phyloP scores from a whole-genome alignment of 257 asterid species.

The Gentiana macrophylla region DNA sequence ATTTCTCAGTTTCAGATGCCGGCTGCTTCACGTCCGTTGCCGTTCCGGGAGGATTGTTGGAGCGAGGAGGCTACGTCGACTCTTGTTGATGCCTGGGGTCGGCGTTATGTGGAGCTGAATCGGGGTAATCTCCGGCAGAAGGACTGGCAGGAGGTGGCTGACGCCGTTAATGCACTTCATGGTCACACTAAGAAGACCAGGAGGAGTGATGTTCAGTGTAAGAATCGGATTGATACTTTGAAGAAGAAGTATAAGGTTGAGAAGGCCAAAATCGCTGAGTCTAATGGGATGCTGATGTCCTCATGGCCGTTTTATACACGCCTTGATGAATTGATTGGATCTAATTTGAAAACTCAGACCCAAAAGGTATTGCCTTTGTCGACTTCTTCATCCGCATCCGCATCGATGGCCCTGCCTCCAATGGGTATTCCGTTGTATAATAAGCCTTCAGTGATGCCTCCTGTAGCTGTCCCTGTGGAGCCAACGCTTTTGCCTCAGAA shows the following conservation, averaged over 20 bases:
- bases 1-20: slow-evolving; percentile 26
- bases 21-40: slow-evolving; percentile 25
- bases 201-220: slow-evolving; percentile 76
- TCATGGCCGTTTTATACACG: slow-evolving; percentile 61
- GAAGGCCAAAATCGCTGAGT: slow-evolving; percentile 46
- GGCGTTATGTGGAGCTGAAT: slow-evolving; percentile 61
- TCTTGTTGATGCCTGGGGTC: slow-evolving; percentile 72
- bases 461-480: slow-evolving; percentile 30
- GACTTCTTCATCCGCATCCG: slow-evolving; percentile 10
- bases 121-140: slow-evolving; percentile 73
- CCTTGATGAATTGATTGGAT: slow-evolving; percentile 44
- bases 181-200: slow-evolving; percentile 56
- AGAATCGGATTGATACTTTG: slow-evolving; percentile 87
- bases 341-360: slow-evolving; percentile 24
- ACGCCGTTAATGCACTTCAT: slow-evolving; percentile 51
- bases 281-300: slow-evolving; percentile 34
- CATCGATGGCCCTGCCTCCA: slow-evolving; percentile 12
- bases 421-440: slow-evolving; percentile 20
- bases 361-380: slow-evolving; percentile 9
- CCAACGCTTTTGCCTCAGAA: slow-evolving; percentile 53
- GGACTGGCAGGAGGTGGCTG: slow-evolving; percentile 87
- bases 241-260: slow-evolving; percentile 82
- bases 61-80: slow-evolving; percentile 77
- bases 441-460: slow-evolving; percentile 22
- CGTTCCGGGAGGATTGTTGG: slow-evolving; percentile 87